These are phyloP conservation scores for Amanita jacksonii DNA, from an alignment of 768 basidiomycete species.

Conservation along the genomic window DNA sequence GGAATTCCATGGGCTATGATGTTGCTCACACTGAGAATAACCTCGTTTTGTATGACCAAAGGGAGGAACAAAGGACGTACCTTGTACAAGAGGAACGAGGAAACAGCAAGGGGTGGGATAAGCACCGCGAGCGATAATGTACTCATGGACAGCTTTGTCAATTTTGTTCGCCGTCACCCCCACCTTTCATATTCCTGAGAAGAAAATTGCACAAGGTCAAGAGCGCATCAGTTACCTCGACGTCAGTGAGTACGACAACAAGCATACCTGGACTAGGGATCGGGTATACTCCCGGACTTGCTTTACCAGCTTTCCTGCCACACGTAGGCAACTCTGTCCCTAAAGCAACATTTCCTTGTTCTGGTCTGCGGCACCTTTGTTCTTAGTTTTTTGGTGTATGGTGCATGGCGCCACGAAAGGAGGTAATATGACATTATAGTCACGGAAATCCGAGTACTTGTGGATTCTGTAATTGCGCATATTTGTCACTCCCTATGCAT, in stretches of 20 bases:
- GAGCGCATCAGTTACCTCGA: too few species aligned
- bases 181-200: too few species aligned
- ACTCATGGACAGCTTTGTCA: constrained; percentile 63
- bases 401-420: constrained; percentile 56
- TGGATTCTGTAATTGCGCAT: too few species aligned
- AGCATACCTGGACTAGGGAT: constrained; percentile 40
- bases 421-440: constrained; percentile 55
- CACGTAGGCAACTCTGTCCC: constrained; percentile 43
- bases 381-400: constrained; percentile 43
- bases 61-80: constrained; percentile 14
- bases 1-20: constrained; percentile 85
- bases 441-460: constrained; percentile 40
- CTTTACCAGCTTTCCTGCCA: constrained; percentile 47
- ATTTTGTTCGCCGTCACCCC: too few species aligned
- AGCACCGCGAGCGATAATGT: constrained; percentile 55
- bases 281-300: constrained; percentile 46
- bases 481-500: too few species aligned
- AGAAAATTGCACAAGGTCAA: too few species aligned
- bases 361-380: constrained; percentile 12
- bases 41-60: constrained; percentile 18
- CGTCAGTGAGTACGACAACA: constrained; percentile 6
- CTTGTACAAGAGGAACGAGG: constrained; percentile 74
- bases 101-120: constrained; percentile 85
- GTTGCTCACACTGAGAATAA: constrained; percentile 70
- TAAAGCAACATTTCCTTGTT: constrained; percentile 26